A percentile compares a stretch with the other conserved stretches of the same genome.
These are phyloP conservation scores for Cryptomeria japonica DNA, from an alignment of 75 land plant genomes.

Conservation along the genomic window DNA sequence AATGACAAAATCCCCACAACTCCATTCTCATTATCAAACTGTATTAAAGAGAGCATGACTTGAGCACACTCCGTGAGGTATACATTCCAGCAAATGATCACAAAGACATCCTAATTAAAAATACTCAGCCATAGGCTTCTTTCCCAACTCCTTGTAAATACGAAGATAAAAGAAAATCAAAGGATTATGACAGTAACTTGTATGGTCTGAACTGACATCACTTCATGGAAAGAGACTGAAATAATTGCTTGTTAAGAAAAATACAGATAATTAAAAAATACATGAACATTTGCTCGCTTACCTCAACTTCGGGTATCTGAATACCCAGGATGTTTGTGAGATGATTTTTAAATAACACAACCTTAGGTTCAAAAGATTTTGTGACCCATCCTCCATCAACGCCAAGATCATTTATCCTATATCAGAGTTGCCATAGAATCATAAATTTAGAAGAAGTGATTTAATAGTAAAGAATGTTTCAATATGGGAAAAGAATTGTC, in stretches of 20 bases:
- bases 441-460: not conserved
- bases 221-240: not conserved
- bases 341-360: conserved; percentile 39
- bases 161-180: not conserved
- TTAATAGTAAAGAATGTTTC: not conserved
- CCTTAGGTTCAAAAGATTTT: conserved; percentile 50
- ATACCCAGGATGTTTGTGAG: conserved; percentile 35
- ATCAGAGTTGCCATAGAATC: not conserved
- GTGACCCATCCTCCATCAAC: conserved; percentile 65
- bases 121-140: not conserved
- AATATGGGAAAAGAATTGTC: not conserved
- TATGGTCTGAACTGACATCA: not conserved
- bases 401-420: conserved; percentile 71
- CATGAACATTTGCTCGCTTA: conserved; percentile 2
- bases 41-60: not conserved
- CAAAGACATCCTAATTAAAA: not conserved
- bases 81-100: not conserved
- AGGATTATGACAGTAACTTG: not conserved
- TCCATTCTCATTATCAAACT: not conserved
- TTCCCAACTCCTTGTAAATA: not conserved
- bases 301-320: conserved; percentile 54
- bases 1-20: not conserved
- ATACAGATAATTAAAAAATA: not conserved
- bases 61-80: not conserved
- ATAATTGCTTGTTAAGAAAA: not conserved